Base-by-base conservation (phyloP, 495 filamentous ascomycete genomes). In the Monascus purpureus region DNA sequence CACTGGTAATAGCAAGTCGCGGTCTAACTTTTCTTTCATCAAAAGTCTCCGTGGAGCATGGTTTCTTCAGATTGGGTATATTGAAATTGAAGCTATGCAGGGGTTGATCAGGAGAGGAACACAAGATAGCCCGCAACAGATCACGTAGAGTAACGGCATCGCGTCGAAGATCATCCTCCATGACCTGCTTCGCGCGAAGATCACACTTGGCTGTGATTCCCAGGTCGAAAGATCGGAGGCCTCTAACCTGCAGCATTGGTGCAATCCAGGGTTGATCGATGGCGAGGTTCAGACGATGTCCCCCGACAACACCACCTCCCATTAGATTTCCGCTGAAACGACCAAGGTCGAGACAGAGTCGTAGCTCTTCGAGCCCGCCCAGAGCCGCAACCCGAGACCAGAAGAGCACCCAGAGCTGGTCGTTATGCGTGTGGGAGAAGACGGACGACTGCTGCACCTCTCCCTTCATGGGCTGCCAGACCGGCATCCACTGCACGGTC, bases 401-500 rank as follows among this genome's bases (percentile, higher is more conserved):
- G 39, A 63, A 61, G 17, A 40, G 23, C 4, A 31, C 23, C 59
- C 59, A 63, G 12, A 63, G 41, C 11, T 31, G 38, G 36, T 61
- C 55, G 32, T 53, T 57, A 35, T 63, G 59, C 6, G 59, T 63
- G 35, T 63, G 53, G 3, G 49, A 41, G 43, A 54, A 61, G 20
- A 63, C 56, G 1, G 54, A 59, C 8, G 45, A 42, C 23, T 45
- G 49, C 12, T 54, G 50, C 25, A 50, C 45, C 11, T 52, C 37
- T 1, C 54, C 52, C 4, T 49, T 30, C 32, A 60, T 44, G 6
- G 54, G 59, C 18, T 50, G 43, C 54, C 56, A 63, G 20, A 60
- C 32, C 0, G 58, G 55, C 27, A 41, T 53, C 52, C 53, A 63
- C 25, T 63, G 58, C 4, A 62, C 40, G 0, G 47, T 51, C 1